Percentiles rank a stretch among this genome's conserved stretches.
Evolutionary conservation across 768 basidiomycete genomes (phyloP).

Genomic region (Sistotremastrum suecicum): DNA sequence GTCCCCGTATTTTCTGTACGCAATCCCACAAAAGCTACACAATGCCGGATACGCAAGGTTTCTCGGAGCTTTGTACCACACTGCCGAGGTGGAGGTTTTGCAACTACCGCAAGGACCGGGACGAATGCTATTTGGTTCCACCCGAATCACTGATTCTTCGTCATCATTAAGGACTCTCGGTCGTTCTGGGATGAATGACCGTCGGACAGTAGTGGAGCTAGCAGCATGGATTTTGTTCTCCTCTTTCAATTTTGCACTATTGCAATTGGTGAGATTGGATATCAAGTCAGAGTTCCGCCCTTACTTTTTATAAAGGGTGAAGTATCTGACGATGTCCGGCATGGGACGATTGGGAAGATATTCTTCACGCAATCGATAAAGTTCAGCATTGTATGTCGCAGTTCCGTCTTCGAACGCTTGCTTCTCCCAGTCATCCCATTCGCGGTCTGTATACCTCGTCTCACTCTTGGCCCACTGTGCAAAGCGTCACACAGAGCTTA

Average conservation of each 20-base stretch:
- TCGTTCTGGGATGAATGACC: constrained; percentile 6
- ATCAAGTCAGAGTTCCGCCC: constrained; percentile 6
- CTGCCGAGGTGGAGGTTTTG: constrained; percentile 59
- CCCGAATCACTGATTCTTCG: constrained; percentile 59
- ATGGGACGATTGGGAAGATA: constrained; percentile 47
- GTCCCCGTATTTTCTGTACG: constrained; percentile 91
- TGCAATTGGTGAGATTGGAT: constrained; percentile 4
- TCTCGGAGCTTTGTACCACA: constrained; percentile 91
- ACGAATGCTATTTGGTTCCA: constrained; percentile 33
- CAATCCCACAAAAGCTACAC: constrained; percentile 75
- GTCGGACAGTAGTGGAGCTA: constrained; percentile 26
- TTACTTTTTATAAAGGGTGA: constrained; percentile 79
- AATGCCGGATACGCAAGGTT: constrained; percentile 64
- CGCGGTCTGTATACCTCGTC: constrained; percentile 49
- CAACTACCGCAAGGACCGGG: constrained; percentile 58
- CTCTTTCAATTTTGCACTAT: constrained; percentile 53
- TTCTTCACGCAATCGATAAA: constrained; percentile 65
- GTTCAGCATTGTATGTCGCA: constrained; percentile 58
- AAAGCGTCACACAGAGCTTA: constrained; percentile 5
- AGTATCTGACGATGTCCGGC: constrained; percentile 71
- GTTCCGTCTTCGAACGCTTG: constrained; percentile 70
- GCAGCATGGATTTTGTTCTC: constrained; percentile 35
- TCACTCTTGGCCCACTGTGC: constrained; percentile 63
- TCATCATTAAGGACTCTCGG: constrained; percentile 35
- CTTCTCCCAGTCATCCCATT: constrained; percentile 57